phyloP scores from a whole-genome alignment of 257 asterid species.

The Nicotiana sylvestris region DNA sequence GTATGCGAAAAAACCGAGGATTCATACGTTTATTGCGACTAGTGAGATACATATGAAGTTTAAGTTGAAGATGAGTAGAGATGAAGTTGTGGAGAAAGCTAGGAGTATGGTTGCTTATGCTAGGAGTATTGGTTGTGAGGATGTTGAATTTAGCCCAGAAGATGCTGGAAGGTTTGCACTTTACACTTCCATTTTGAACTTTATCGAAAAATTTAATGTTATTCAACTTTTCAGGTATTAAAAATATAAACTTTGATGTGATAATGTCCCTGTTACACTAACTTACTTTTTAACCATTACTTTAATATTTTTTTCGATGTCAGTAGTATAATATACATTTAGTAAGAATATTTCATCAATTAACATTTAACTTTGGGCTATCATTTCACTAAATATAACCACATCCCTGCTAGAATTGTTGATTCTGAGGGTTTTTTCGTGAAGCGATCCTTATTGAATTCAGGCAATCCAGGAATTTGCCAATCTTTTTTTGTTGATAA shows the following conservation, averaged over 20 bases:
- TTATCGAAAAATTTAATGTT: neutral
- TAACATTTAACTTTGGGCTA: neutral
- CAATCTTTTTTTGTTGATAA: neutral
- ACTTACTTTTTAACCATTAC: neutral
- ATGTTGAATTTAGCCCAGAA: constrained; percentile 97
- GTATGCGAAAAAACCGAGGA: constrained; percentile 77
- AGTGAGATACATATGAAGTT: constrained; percentile 88
- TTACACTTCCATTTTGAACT: neutral
- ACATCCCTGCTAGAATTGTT: neutral
- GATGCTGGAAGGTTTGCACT: constrained; percentile 87
- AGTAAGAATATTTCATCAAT: neutral
- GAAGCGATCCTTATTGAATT: neutral
- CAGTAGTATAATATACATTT: neutral
- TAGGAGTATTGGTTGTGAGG: constrained; percentile 78
- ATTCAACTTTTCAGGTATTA: neutral
- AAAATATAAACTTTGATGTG: neutral
- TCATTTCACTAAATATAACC: neutral
- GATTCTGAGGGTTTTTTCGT: neutral
- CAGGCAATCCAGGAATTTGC: neutral
- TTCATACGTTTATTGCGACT: constrained; percentile 93
- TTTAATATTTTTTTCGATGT: neutral
- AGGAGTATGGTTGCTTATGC: constrained; percentile 86
- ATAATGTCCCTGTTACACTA: neutral
- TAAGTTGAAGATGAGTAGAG: constrained; percentile 79
- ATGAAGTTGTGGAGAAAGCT: constrained; percentile 79